phyloP scores from a whole-genome alignment of 495 filamentous ascomycete genomes.

The Lasiosphaeria hispida region DNA sequence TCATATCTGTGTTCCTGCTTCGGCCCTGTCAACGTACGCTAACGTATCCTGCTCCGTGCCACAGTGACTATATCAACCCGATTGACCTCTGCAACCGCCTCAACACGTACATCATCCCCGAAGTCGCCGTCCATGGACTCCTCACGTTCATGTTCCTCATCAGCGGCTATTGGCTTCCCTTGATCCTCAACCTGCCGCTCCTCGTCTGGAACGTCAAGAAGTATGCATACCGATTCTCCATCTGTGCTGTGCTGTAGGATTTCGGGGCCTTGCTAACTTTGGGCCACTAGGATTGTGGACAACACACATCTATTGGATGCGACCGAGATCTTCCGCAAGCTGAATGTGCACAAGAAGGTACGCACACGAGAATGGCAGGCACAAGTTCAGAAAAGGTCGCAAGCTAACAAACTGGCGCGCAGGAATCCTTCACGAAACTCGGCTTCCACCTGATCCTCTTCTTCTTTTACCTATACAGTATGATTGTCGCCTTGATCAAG shows the following conservation, averaged over 20 bases:
- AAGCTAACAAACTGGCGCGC: background rate
- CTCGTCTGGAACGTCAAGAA: slow-evolving; percentile 96
- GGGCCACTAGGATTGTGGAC: slow-evolving; percentile 73
- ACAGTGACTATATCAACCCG: slow-evolving; percentile 98
- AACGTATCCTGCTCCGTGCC: slow-evolving; percentile 8
- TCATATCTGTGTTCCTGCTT: background rate
- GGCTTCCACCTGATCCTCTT: slow-evolving; percentile 99
- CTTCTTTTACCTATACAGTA: slow-evolving; percentile 99
- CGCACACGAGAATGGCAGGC: slow-evolving; percentile 9
- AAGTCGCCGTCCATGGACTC: slow-evolving; percentile 95
- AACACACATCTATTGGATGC: slow-evolving; percentile 96
- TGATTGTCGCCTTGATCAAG: slow-evolving; percentile 97
- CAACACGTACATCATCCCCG: slow-evolving; percentile 98
- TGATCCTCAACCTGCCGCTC: slow-evolving; percentile 89
- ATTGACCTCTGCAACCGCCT: slow-evolving; percentile 99
- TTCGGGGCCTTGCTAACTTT: slow-evolving; percentile 11
- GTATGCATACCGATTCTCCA: slow-evolving; percentile 49
- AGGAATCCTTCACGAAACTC: slow-evolving; percentile 99
- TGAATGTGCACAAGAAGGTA: slow-evolving; percentile 99
- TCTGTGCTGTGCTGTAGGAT: background rate
- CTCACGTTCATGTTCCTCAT: slow-evolving; percentile 92
- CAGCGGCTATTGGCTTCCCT: slow-evolving; percentile 97
- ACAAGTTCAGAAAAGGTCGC: background rate
- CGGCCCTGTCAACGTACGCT: slow-evolving; percentile 17
- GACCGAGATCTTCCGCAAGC: slow-evolving; percentile 98